Conservation (phyloP, 1,284 basidiomycete genomes). For the Cryptococcus amylolentus region DNA sequence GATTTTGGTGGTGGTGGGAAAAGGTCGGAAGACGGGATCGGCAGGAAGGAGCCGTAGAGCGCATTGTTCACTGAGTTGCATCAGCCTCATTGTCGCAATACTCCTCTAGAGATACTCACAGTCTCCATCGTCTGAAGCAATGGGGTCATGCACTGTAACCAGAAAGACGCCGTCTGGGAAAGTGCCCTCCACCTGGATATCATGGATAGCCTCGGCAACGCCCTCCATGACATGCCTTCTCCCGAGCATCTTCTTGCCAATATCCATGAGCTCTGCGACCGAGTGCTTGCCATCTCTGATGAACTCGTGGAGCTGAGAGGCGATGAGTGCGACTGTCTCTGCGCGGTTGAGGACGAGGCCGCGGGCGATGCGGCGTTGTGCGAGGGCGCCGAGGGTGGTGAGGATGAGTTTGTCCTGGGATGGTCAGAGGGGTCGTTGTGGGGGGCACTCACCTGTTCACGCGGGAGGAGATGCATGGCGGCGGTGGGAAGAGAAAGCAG, state of each 20-base stretch:
- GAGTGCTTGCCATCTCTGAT: constrained; percentile 90
- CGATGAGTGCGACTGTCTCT: constrained; percentile 87
- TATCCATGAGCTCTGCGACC: constrained; percentile 86
- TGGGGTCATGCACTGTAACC: constrained; percentile 89
- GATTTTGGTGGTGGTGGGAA: constrained; percentile 60
- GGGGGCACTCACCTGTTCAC: constrained; percentile 36
- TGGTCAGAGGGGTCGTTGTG: not conserved
- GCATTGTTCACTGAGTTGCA: constrained; percentile 60
- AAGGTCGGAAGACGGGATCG: constrained; percentile 63
- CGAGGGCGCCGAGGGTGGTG: constrained; percentile 71
- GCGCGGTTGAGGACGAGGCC: constrained; percentile 80
- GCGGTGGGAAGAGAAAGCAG: too few species aligned
- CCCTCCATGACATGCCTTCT: constrained; percentile 74
- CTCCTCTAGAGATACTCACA: constrained; percentile 30
- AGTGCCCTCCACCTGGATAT: constrained; percentile 90
- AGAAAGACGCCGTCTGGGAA: constrained; percentile 89
- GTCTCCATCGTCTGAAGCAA: constrained; percentile 77
- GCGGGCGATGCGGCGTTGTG: constrained; percentile 89
- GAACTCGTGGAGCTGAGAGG: constrained; percentile 84
- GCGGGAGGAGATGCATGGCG: constrained; percentile 41
- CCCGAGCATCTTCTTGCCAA: constrained; percentile 85
- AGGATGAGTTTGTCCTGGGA: constrained; percentile 52
- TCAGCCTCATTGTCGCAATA: not conserved
- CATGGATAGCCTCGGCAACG: constrained; percentile 56
- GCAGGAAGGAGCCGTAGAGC: constrained; percentile 89